phyloP scores from a whole-genome alignment of 345 rosid species.

The Cochlearia excelsa region DNA sequence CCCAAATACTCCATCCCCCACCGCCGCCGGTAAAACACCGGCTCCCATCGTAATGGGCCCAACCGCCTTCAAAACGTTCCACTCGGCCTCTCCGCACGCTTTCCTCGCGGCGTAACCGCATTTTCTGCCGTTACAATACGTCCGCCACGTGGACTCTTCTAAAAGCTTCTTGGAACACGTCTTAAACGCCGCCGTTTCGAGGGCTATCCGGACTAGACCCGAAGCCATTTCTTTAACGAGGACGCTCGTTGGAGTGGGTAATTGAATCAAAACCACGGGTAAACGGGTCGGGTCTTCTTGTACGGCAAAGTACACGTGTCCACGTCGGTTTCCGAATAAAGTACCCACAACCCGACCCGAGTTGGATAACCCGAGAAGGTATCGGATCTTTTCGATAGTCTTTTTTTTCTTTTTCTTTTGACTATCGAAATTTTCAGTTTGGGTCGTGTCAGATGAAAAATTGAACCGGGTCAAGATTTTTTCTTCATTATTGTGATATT shows the following conservation, averaged over 20 bases:
- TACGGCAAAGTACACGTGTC: constrained; percentile 79
- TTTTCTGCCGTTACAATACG: constrained; percentile 86
- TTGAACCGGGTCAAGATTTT: constrained; percentile 32
- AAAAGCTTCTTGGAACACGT: constrained; percentile 46
- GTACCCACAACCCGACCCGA: constrained; percentile 69
- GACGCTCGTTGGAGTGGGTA: constrained; percentile 75
- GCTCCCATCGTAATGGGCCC: constrained; percentile 93
- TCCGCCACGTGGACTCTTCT: constrained; percentile 71
- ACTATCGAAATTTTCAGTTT: constrained; percentile 13
- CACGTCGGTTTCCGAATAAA: constrained; percentile 82
- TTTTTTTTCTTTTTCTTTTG: constrained; percentile 38
- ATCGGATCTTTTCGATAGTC: constrained; percentile 56
- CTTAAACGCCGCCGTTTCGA: constrained; percentile 37
- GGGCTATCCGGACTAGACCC: constrained; percentile 76
- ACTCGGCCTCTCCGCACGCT: constrained; percentile 63
- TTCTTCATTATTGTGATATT: constrained; percentile 32
- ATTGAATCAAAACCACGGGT: constrained; percentile 72
- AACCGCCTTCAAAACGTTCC: constrained; percentile 66
- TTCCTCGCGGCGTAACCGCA: constrained; percentile 73
- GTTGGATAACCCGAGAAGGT: constrained; percentile 43
- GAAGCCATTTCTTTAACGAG: constrained; percentile 93
- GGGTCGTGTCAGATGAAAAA: constrained; percentile 25
- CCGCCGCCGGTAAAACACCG: constrained; percentile 68
- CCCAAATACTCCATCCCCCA: constrained; percentile 39
- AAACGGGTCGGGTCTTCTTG: constrained; percentile 61